Base-by-base conservation (phyloP, 768 basidiomycete species). In the Clitopilus passeckerianus region DNA sequence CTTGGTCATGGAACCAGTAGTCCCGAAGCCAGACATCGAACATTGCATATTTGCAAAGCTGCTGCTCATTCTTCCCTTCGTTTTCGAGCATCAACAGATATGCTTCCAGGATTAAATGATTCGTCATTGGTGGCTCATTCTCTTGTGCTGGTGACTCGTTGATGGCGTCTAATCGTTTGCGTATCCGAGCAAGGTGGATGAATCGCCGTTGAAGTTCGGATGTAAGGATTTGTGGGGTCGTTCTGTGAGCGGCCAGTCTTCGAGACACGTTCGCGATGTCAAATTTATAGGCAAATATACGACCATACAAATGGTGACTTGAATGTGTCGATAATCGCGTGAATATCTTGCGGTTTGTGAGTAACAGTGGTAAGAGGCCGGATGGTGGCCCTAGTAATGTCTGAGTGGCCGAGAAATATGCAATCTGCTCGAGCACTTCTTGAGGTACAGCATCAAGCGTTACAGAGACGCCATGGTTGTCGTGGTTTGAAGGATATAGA, bases 1-100 rank as follows among this genome's bases (percentile, higher is more conserved):
- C 88, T 15, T 72, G 61, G 9, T 77, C 72, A 59, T 83, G 78
- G 61, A 91, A 86, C 85, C 86, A 86, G 66, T 83, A 92, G 58
- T 80, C 78, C 64, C 74, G 75, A 43, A 93, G 68, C 90, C 90
- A 92, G 0, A 64, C 64, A 57, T 85, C 81, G 58, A 91, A 80
- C 41, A 68, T 66, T 5, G 83, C 90, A 65, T 86, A 91, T 22
- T 84, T 83, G n/a, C 83, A 68, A n/a, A 93, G 78, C 67, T 91
- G 90, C 50, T 54, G 69, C 63, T 82, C 82, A 64, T 93, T 93
- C 67, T 81, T 86, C 44, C 84, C 88, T 27, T 88, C 88, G 64
- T 91, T 88, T 74, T 94, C 92, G 53, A 93, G 74, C 79, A 92
- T 81, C 85, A 93, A 85, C 35, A 90, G 72, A 67, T 89, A 92